Base-by-base conservation (phyloP, 2,329 filamentous ascomycete species). In the Sclerotinia minor region DNA sequence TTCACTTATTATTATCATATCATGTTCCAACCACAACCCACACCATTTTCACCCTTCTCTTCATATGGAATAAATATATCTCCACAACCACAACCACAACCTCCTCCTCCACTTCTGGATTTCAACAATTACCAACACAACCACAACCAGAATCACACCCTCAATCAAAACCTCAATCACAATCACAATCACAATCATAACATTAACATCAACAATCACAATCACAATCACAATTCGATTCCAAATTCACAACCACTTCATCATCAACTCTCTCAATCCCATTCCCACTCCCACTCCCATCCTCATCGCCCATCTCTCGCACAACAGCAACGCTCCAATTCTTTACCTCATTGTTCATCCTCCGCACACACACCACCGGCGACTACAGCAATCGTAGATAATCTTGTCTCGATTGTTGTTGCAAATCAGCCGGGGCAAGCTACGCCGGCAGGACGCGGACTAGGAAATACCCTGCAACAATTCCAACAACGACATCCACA, bases 21-120 rank as follows among this genome's bases (percentile, higher is more conserved):
- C 63, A 76, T 76, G 75, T 76, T 76, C 72, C 75, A 76, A 71
- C 75, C 75, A 74, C 75, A 76, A 67, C 58, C 75, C 49, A 75
- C 74, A 53, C 73, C 75, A 32, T 75, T 65, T 68, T 72, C 70
- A 63, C 52, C 73, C 41, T 75, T 74, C 66, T 71, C 71, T 45
- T 64, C 72, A 17, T 74, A 74, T 71, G 72, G 72, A 50, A 52
- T 70, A 47, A 63, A 59, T 59, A 21, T 68, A 64, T 55, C 66
- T 64, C 60, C 67, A 26, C 59, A 68, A 15, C 65, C 65, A 55
- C 47, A 64, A 68, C 49, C 64, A n/a, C 47, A 65, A 67, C 35
- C 52, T 53, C 52, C 64, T 50, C 45, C 64, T 50, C 41, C 44
- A 63, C 54, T 55, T 17, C 47, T 69, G 60, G 59, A 64, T 50